Percentiles rank a stretch among this genome's conserved stretches.
Conservation (phyloP, 768 basidiomycete genomes). For the Neoboletus subvelutipes region DNA sequence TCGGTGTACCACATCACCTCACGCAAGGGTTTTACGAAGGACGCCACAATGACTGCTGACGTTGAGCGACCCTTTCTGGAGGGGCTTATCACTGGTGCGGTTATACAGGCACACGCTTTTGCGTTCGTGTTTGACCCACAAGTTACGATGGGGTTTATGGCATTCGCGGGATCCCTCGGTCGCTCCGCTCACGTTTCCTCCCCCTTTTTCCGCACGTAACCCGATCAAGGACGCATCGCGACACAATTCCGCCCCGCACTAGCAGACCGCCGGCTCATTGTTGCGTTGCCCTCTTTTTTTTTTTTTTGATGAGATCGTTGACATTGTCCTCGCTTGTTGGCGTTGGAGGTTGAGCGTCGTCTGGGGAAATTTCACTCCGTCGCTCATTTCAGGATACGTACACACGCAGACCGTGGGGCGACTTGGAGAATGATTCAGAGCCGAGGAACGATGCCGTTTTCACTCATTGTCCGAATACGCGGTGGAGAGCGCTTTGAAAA, state of each 20-base stretch:
- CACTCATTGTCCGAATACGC: background rate
- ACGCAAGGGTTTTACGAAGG: background rate
- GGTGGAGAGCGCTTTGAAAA: background rate
- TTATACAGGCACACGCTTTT: conserved; percentile 10
- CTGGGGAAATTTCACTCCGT: background rate
- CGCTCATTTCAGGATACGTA: background rate
- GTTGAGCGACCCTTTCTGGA: background rate
- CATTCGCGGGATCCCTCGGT: conserved; percentile 5
- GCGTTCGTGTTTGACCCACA: background rate
- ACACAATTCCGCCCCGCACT: conserved; percentile 1
- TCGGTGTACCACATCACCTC: background rate
- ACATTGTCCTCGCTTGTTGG: conserved; percentile 8
- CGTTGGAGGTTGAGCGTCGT: background rate
- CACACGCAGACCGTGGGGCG: background rate
- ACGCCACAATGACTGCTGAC: conserved; percentile 19
- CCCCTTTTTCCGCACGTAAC: conserved; percentile 2
- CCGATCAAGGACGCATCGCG: conserved; percentile 1
- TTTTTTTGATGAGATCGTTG: background rate
- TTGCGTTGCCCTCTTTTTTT: background rate
- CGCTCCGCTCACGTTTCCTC: background rate
- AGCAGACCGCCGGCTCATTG: conserved; percentile 7
- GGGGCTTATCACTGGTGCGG: background rate
- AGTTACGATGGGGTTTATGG: conserved; percentile 14
- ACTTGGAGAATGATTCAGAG: background rate
- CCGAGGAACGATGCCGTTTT: conserved; percentile 6